Evolutionary conservation across 805 yeast species (phyloP).

Genomic region (Yarrowia sp.): DNA sequence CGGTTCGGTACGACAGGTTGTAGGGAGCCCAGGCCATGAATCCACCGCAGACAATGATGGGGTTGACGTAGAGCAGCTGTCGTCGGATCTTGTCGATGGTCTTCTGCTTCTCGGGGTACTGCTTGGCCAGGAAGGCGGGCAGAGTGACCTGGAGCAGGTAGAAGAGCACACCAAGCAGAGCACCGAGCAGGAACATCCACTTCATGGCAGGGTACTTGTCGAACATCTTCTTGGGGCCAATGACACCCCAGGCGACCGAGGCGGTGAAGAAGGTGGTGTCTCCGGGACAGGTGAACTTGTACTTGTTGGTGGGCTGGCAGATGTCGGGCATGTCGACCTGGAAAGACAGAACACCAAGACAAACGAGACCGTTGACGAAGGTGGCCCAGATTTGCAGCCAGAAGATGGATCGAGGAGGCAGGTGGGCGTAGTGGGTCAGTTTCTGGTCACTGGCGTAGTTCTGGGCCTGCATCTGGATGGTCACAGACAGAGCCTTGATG

Average conservation of each 20-base stretch:
- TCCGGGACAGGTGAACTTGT: slow-evolving; percentile 51
- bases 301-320: slow-evolving; percentile 44
- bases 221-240: slow-evolving; percentile 60
- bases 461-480: slow-evolving; percentile 67
- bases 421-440: slow-evolving; percentile 63
- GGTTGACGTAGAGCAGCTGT: slow-evolving; percentile 27
- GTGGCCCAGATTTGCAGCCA: slow-evolving; percentile 57
- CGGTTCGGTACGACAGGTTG: slow-evolving; percentile 35
- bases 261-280: slow-evolving; percentile 59
- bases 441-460: slow-evolving; percentile 64
- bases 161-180: slow-evolving; percentile 44
- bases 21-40: slow-evolving; percentile 33
- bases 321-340: slow-evolving; percentile 48
- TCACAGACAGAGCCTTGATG: slow-evolving; percentile 54
- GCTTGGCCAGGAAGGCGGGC: slow-evolving; percentile 42
- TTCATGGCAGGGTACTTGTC: slow-evolving; percentile 45
- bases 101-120: slow-evolving; percentile 11
- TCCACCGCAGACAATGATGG: slow-evolving; percentile 26
- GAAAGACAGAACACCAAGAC: slow-evolving; percentile 49
- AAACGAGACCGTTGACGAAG: slow-evolving; percentile 50
- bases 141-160: slow-evolving; percentile 18
- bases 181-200: slow-evolving; percentile 44
- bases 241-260: slow-evolving; percentile 56
- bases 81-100: slow-evolving; percentile 26
- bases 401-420: slow-evolving; percentile 66